phyloP scores from a whole-genome alignment of 305 asterid species.

The Rubia tinctorum region DNA sequence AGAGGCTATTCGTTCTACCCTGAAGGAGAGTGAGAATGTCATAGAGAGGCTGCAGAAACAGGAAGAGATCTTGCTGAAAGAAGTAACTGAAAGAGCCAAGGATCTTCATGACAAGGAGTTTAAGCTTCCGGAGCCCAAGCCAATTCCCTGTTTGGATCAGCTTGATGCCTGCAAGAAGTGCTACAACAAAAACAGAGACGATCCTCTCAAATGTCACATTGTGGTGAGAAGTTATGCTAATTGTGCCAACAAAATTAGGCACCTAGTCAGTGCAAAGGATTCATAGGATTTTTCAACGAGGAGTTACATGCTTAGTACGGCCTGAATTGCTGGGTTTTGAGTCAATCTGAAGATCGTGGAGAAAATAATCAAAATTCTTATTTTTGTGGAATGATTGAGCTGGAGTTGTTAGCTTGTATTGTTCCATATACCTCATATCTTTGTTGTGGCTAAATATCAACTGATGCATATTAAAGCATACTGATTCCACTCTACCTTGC shows the following conservation, averaged over 20 bases:
- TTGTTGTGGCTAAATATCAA: neutral
- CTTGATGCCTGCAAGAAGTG: constrained; percentile 67
- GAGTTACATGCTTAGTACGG: neutral
- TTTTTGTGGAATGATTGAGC: constrained; percentile 7
- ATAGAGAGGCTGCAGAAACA: constrained; percentile 76
- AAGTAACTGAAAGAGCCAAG: constrained; percentile 85
- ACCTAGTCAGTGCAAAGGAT: constrained; percentile 33
- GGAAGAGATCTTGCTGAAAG: constrained; percentile 70
- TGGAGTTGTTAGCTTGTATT: neutral
- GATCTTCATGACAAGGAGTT: constrained; percentile 91
- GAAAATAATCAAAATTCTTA: constrained; percentile 15
- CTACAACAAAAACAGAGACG: constrained; percentile 67
- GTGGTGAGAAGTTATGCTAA: constrained; percentile 61
- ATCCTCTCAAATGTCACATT: constrained; percentile 69
- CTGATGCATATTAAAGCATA: neutral
- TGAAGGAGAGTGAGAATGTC: constrained; percentile 69
- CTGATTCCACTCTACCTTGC: neutral
- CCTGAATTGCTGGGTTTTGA: constrained; percentile 1
- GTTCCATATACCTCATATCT: neutral
- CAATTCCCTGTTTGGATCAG: constrained; percentile 66
- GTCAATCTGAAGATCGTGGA: constrained; percentile 8
- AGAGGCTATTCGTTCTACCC: constrained; percentile 59
- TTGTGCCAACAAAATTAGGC: constrained; percentile 75
- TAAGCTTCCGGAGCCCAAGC: constrained; percentile 73
- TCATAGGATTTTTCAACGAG: constrained; percentile 22